Evolutionary conservation across 176 grass and related monocot genomes (phyloP).

Genomic region (Sorghum bicolor): Sorghum_bicolor_NCBIv3 NC_012878.2:50142001-50142500

Average conservation of each 20-base stretch:
- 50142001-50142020: constrained; percentile 69
- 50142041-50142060: constrained; percentile 61
- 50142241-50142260: constrained; percentile 3
- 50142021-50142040: constrained; percentile 67
- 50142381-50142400: constrained; percentile 14
- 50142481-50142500: not conserved
- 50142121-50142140: constrained; percentile 54
- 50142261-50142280: not conserved
- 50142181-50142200: not conserved
- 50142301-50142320: constrained; percentile 2
- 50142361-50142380: constrained; percentile 34
- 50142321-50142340: constrained; percentile 29
- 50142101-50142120: constrained; percentile 69
- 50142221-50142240: constrained; percentile 1
- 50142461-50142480: not conserved
- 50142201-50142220: constrained; percentile 14
- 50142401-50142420: constrained; percentile 5
- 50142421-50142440: constrained; percentile 10
- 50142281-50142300: constrained; percentile 11
- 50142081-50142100: constrained; percentile 67
- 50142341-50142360: constrained; percentile 21
- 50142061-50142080: constrained; percentile 70
- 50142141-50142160: constrained; percentile 69
- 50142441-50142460: not conserved
- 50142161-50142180: constrained; percentile 33